phyloP scores from a whole-genome alignment of 2,329 filamentous ascomycete genomes.

The Aureobasidium mangrovei region DNA sequence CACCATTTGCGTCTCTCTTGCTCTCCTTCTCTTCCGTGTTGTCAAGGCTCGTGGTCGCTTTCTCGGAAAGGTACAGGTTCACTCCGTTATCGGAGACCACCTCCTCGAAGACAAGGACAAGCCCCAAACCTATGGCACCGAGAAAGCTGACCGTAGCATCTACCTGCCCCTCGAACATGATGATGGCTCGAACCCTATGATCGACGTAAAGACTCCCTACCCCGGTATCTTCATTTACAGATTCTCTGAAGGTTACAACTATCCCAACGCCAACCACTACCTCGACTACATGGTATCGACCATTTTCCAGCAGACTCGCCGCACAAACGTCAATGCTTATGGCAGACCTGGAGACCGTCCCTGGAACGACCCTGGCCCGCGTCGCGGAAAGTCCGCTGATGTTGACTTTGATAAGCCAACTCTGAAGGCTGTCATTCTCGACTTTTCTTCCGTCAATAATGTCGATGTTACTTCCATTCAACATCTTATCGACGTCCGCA shows the following conservation, averaged over 20 bases:
- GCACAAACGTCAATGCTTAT: slow-evolving; percentile 63
- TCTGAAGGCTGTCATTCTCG: slow-evolving; percentile 82
- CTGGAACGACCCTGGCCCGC: slow-evolving; percentile 87
- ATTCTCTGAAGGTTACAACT: slow-evolving; percentile 91
- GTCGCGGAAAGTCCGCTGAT: slow-evolving; percentile 33
- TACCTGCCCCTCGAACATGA: slow-evolving; percentile 79
- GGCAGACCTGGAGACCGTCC: slow-evolving; percentile 60
- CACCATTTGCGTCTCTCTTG: slow-evolving; percentile 68
- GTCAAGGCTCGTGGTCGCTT: slow-evolving; percentile 76
- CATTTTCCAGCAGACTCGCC: slow-evolving; percentile 55
- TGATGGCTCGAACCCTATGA: slow-evolving; percentile 83
- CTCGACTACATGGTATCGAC: slow-evolving; percentile 55
- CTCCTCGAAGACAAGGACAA: slow-evolving; percentile 53
- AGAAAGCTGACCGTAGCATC: slow-evolving; percentile 58
- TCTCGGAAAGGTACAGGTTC: slow-evolving; percentile 72
- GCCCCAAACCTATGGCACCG: slow-evolving; percentile 18
- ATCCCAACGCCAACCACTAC: slow-evolving; percentile 85
- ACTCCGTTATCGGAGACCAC: slow-evolving; percentile 73
- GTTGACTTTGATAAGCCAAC: slow-evolving; percentile 50
- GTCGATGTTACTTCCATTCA: slow-evolving; percentile 90
- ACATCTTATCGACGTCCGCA: slow-evolving; percentile 85
- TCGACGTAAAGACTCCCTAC: slow-evolving; percentile 72
- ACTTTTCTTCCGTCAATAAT: slow-evolving; percentile 89
- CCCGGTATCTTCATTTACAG: slow-evolving; percentile 94
- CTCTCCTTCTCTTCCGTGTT: slow-evolving; percentile 72